Evolutionary conservation across 805 yeast genomes (phyloP), one percentile per base, ranked within the genome.

Genomic region (Yamadazyma takamatsuzukensis): DNA sequence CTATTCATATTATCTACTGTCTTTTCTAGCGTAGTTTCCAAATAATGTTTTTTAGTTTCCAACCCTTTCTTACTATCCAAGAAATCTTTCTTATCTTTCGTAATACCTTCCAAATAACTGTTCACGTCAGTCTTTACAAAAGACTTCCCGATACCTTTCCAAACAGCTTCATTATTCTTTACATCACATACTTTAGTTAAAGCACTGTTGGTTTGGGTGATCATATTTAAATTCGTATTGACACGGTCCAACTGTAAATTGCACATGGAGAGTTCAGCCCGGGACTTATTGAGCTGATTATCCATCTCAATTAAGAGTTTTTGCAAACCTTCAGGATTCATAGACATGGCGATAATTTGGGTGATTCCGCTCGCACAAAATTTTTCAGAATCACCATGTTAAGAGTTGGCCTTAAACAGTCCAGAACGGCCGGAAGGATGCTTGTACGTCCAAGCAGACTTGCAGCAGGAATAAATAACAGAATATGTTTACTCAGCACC

Each of bases 91-190:
- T 74, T 74, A 43, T 84, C 86, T 15, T 57, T 51, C 15, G 63
- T 51, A 21, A 86, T 56, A 32, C 66, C 68, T 9, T 53, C 48
- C 28, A 71, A 54, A 56, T 84, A 83, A 3, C 63, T 57, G 4
- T 54, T 47, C 3, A 64, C 63, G 17, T 67, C 64, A 4, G 68
- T 68, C 27, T 61, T 54, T 7, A 82, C 59, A 53, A 82, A 83
- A 18, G 86, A 74, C 56, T 82, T 83, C 18, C 97, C 97, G 21
- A 85, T 74, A 4, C 94, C 85, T 51, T 84, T 76, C 93, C 95
- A 88, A 4, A 88, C 89, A 6, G 51, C 52, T 7, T 74, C 70
- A 14, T 63, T 63, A 7, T 62, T 68, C 9, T 26, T 18, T 6
- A 26, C 28, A 30, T 44, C 48, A 26, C 74, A 64, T 18, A 60